Conservation (phyloP, 2,329 filamentous ascomycete genomes). For the Fusarium sp. region DNA sequence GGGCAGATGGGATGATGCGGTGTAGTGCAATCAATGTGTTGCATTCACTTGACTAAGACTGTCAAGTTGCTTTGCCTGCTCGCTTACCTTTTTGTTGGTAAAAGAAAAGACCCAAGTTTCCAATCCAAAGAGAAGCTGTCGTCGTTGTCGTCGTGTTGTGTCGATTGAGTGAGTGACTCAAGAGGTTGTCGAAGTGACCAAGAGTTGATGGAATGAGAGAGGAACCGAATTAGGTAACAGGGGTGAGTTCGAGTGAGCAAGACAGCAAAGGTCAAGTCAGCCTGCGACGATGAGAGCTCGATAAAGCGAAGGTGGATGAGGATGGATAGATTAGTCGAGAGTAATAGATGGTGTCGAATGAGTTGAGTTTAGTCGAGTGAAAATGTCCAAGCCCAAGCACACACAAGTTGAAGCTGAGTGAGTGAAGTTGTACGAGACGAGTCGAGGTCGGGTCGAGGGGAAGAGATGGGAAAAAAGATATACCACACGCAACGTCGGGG, state of each 20-base stretch:
- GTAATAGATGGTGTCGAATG: constrained; percentile 11
- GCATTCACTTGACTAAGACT: constrained; percentile 5
- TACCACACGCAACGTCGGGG: constrained; percentile 30
- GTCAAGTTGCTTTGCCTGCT: constrained; percentile 15
- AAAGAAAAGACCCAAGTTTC: background rate
- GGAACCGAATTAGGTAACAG: constrained; percentile 12
- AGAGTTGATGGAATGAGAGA: constrained; percentile 31
- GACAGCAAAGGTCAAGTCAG: constrained; percentile 12
- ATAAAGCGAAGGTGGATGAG: constrained; percentile 14
- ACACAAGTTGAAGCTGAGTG: constrained; percentile 21
- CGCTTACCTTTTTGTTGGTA: constrained; percentile 13
- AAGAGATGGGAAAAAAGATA: constrained; percentile 31
- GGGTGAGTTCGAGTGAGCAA: constrained; percentile 2
- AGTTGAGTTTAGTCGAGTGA: constrained; percentile 12
- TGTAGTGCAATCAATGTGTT: constrained; percentile 27
- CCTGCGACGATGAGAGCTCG: constrained; percentile 13
- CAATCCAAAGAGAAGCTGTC: constrained; percentile 10
- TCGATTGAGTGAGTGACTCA: constrained; percentile 20
- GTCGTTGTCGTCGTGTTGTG: constrained; percentile 16
- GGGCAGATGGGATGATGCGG: constrained; percentile 20
- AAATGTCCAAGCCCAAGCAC: constrained; percentile 24
- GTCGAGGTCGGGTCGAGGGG: constrained; percentile 24
- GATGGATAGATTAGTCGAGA: constrained; percentile 10
- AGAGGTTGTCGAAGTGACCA: constrained; percentile 21
- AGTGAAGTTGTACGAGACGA: constrained; percentile 17